These are phyloP conservation scores for Neopestalotiopsis sp. DNA, from an alignment of 2,329 filamentous ascomycete genomes.

Conservation along the genomic window DNA sequence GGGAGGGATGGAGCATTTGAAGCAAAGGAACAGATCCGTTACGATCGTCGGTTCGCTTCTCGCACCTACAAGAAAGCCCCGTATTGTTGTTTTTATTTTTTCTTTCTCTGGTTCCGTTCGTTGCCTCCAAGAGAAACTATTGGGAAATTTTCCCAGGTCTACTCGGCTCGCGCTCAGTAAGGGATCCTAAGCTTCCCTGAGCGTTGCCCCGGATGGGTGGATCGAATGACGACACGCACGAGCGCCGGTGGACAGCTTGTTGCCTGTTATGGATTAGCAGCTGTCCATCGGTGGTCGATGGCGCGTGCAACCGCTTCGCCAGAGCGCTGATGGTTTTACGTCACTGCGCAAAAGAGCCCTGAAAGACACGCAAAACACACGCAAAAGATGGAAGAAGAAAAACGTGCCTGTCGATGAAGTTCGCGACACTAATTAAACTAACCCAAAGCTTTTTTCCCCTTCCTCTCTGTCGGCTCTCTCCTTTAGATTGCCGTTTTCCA, in stretches of 20 bases:
- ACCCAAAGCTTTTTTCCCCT: not conserved
- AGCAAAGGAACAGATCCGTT: not conserved
- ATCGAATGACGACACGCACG: slow-evolving; percentile 19
- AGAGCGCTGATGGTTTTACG: not conserved
- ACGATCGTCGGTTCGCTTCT: not conserved
- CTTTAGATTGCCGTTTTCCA: not conserved
- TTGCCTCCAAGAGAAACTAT: not conserved
- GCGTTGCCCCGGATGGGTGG: slow-evolving; percentile 10
- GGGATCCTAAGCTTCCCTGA: not conserved
- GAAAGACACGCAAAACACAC: too few relatives aligned
- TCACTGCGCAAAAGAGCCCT: not conserved
- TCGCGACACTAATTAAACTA: slow-evolving; percentile 4
- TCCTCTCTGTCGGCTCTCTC: not conserved
- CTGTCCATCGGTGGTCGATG: not conserved
- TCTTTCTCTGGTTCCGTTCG: not conserved
- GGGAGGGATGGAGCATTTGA: not conserved
- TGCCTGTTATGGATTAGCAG: slow-evolving; percentile 8
- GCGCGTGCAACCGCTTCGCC: not conserved
- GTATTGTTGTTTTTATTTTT: not conserved
- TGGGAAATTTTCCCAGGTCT: not conserved
- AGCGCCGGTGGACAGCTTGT: slow-evolving; percentile 10
- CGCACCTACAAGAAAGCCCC: not conserved
- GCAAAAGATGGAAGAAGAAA: not conserved
- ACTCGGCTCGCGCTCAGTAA: not conserved
- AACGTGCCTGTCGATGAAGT: not conserved